Percentiles rank a stretch among this genome's conserved stretches.
Evolutionary conservation across 495 filamentous ascomycete species (phyloP).

Genomic region (Penicillium tannophilum): DNA sequence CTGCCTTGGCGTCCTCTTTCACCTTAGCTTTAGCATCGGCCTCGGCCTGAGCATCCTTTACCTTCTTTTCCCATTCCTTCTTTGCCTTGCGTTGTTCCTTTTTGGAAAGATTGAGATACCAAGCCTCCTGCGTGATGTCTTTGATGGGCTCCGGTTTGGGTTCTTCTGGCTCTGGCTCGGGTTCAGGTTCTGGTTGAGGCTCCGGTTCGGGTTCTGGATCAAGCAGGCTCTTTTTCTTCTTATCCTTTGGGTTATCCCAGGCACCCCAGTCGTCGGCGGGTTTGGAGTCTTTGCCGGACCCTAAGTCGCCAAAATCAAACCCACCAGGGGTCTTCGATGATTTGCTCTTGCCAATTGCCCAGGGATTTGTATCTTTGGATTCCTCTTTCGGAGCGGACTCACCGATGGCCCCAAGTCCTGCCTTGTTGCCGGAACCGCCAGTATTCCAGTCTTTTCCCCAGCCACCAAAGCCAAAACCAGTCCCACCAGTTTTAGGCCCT

Average conservation of each 20-base stretch:
- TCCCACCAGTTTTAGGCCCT: slow-evolving; percentile 33
- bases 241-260: slow-evolving; percentile 29
- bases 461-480: slow-evolving; percentile 45
- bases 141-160: slow-evolving; percentile 12
- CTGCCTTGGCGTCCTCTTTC: slow-evolving; percentile 17
- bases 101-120: slow-evolving; percentile 25
- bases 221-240: slow-evolving; percentile 31
- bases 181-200: slow-evolving; percentile 16
- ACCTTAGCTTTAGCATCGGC: slow-evolving; percentile 11
- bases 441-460: slow-evolving; percentile 49
- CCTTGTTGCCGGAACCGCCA: slow-evolving; percentile 29
- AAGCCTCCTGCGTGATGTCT: slow-evolving; percentile 19
- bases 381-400: slow-evolving; percentile 37
- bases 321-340: slow-evolving; percentile 37
- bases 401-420: slow-evolving; percentile 36
- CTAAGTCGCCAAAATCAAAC: slow-evolving; percentile 51
- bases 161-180: slow-evolving; percentile 21
- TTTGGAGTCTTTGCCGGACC: slow-evolving; percentile 27
- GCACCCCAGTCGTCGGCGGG: slow-evolving; percentile 22
- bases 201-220: slow-evolving; percentile 32
- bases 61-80: slow-evolving; percentile 32
- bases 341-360: slow-evolving; percentile 45
- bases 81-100: slow-evolving; percentile 38
- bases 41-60: slow-evolving; percentile 22
- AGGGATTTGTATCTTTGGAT: slow-evolving; percentile 43